phyloP scores from a whole-genome alignment of 768 basidiomycete species.

The Podaxis sp. region DNA sequence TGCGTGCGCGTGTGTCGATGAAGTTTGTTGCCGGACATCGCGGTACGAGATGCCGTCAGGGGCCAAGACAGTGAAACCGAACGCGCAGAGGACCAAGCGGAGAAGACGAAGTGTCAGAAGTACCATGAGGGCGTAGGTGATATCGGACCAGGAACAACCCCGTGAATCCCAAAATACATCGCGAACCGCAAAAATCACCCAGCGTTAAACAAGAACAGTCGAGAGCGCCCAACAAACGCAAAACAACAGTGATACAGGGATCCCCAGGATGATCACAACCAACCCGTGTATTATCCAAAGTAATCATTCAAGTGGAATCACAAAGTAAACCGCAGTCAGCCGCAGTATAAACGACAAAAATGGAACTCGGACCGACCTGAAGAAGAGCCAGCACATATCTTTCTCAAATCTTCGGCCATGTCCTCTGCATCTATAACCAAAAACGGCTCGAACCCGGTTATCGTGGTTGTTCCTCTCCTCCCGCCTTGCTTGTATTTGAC shows the following conservation, averaged over 20 bases:
- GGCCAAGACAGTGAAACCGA: neutral
- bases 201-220: neutral
- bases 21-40: neutral
- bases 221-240: neutral
- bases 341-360: neutral
- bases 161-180: neutral
- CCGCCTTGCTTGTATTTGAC: constrained; percentile 72
- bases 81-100: neutral
- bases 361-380: constrained; percentile 48
- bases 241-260: neutral
- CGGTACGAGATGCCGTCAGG: neutral
- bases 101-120: neutral
- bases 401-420: constrained; percentile 77
- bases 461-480: constrained; percentile 70
- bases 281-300: neutral
- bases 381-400: constrained; percentile 76
- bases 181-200: neutral
- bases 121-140: neutral
- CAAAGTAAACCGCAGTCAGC: neutral
- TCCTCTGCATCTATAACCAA: constrained; percentile 61
- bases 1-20: neutral
- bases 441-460: constrained; percentile 82
- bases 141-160: neutral
- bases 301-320: neutral
- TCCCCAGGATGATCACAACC: neutral